Base-by-base conservation (phyloP, 2,329 filamentous ascomycete species). In the Samsoniella hepiali region DNA sequence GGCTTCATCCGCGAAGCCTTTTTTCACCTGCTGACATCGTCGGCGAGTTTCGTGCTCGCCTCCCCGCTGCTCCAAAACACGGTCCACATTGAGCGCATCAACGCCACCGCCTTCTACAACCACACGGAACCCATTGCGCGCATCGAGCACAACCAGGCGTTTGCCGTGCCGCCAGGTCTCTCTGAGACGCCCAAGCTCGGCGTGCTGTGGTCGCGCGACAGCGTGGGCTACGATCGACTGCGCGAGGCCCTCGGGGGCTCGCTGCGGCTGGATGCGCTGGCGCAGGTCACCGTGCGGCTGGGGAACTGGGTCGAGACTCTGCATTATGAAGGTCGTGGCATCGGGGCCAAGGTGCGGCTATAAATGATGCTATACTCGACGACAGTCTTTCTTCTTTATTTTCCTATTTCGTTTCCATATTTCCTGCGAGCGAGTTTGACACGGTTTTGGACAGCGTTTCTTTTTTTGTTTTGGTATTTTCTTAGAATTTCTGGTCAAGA, bases 41-140 rank as follows among this genome's bases (percentile, higher is more conserved):
- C 92, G 0, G 94, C 94, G 3, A 87, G 89, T 1, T 97, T 99
- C 75, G 88, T 85, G 0, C 82, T 98, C 29, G 82, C 88, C 45
- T 97, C 93, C 0, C 95, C 95, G 0, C 80, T 98, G 9, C 77
- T 81, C 47, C 79, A 87, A 64, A 90, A 90, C 58, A 91, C 87
- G 1, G 76, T 98, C 22, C 90, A 87, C 69, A 84, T 99, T 66
- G 91, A 91, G 44, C 83, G 81, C 58, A 84, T 98, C 69, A 89
- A 96, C 71, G 94, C 94, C 7, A 92, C 89, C 1, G 93, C 95
- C 0, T 89, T 87, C 65, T 96, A 96, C 75, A 92, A 96, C 67
- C 85, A 90, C 65, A 90, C 88, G 9, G 87, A 94, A 59, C 84
- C 87, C 1, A 82, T 96, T 0, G 95, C 93, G 1, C 84, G 81